Evolutionary conservation across 352 stramenopile genomes (phyloP).

Genomic region (Globisporangium sylvaticum): DNA sequence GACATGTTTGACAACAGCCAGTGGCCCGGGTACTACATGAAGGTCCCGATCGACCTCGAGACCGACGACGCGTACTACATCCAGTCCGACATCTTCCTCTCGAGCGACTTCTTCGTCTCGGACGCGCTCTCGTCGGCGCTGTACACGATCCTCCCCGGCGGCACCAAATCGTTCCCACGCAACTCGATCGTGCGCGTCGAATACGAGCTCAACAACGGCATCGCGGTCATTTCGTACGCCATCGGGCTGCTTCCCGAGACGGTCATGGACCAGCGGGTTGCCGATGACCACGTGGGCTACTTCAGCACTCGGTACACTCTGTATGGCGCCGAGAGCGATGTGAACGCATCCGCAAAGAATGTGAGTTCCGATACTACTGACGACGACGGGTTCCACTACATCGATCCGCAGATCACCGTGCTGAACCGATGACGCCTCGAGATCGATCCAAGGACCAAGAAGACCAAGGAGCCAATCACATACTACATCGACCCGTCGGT

Average conservation of each 20-base stretch:
- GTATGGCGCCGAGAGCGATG: slow-evolving; percentile 39
- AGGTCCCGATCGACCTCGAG: slow-evolving; percentile 57
- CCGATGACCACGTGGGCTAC: slow-evolving; percentile 79
- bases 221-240: slow-evolving; percentile 61
- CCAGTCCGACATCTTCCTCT: slow-evolving; percentile 43
- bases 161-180: slow-evolving; percentile 42
- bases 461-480: slow-evolving; percentile 48
- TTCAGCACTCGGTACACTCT: slow-evolving; percentile 65
- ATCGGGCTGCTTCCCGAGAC: slow-evolving; percentile 67
- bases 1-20: slow-evolving; percentile 57
- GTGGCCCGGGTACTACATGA: slow-evolving; percentile 56
- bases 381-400: slow-evolving; percentile 40
- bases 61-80: slow-evolving; percentile 55
- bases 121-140: slow-evolving; percentile 35
- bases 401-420: slow-evolving; percentile 53
- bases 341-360: slow-evolving; percentile 10
- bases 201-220: slow-evolving; percentile 57
- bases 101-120: slow-evolving; percentile 78
- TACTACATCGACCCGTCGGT: slow-evolving; percentile 87
- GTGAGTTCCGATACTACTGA: slow-evolving; percentile 6
- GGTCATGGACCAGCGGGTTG: slow-evolving; percentile 45
- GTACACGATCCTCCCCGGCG: slow-evolving; percentile 23
- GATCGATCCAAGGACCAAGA: slow-evolving; percentile 27
- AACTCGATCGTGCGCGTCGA: slow-evolving; percentile 75
- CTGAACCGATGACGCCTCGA: slow-evolving; percentile 74